Conservation (phyloP, 176 grass and related monocot genomes). For the Canna indica region DNA sequence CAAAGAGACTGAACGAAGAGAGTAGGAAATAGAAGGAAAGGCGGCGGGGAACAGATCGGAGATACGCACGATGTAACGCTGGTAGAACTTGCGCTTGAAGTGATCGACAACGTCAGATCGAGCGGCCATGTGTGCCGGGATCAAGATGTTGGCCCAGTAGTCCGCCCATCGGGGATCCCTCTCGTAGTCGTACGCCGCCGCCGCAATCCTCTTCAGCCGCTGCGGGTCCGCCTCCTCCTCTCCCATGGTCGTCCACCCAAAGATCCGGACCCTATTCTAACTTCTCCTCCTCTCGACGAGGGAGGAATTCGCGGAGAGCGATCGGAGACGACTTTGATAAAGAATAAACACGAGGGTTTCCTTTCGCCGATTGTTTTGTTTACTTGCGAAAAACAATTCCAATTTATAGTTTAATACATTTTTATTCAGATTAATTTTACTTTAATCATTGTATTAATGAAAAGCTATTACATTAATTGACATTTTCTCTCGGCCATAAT, state of each 20-base stretch:
- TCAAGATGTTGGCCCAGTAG: conserved; percentile 37
- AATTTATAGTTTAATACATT: too few species aligned
- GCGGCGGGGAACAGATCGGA: neutral
- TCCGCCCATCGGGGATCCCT: conserved; percentile 39
- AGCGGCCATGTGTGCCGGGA: conserved; percentile 49
- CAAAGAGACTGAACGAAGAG: neutral
- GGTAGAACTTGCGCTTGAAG: conserved; percentile 89
- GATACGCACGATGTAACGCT: conserved; percentile 36
- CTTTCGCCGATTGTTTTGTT: too few species aligned
- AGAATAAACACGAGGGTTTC: neutral
- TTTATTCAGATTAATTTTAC: too few species aligned
- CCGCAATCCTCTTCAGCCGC: conserved; percentile 33
- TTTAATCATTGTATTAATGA: too few species aligned
- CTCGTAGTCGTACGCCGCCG: conserved; percentile 58
- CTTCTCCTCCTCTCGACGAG: neutral
- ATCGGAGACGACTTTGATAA: neutral
- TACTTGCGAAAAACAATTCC: too few species aligned
- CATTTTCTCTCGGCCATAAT: too few species aligned
- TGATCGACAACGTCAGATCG: conserved; percentile 48
- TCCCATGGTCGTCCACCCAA: neutral
- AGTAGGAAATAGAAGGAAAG: neutral
- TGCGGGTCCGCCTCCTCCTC: conserved; percentile 42
- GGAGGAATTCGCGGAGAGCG: neutral
- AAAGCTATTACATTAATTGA: too few species aligned
- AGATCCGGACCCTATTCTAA: conserved; percentile 17